phyloP scores from a whole-genome alignment of 345 rosid genomes.

The Populus deltoides region DNA sequence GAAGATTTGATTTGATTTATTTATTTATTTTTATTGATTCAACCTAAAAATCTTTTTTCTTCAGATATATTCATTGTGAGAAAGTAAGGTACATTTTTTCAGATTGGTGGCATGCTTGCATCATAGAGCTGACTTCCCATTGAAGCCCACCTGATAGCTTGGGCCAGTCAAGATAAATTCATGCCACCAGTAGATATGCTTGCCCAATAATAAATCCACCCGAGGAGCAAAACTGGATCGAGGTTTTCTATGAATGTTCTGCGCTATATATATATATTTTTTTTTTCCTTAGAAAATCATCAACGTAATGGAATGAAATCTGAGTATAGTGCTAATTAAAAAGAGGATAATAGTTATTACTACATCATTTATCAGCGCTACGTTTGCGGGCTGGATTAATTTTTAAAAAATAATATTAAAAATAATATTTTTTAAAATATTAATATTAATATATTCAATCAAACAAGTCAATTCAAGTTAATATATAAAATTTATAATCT shows the following conservation, averaged over 20 bases:
- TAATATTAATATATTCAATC: too few species aligned
- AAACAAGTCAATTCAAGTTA: accelerated
- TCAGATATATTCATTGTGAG: too few species aligned
- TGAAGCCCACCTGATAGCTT: background rate
- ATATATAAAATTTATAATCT: too few species aligned
- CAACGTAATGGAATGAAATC: too few species aligned
- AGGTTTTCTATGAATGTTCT: background rate
- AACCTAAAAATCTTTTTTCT: too few species aligned
- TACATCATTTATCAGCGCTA: too few species aligned
- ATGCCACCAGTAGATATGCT: background rate
- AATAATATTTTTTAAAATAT: too few species aligned
- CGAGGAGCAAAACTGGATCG: background rate
- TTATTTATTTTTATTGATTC: too few species aligned
- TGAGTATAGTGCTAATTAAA: background rate
- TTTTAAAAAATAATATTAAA: too few species aligned
- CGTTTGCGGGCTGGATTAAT: too few species aligned
- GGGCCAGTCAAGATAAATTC: background rate
- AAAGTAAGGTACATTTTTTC: too few species aligned
- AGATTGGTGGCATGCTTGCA: background rate
- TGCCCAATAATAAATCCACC: background rate
- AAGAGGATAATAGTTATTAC: background rate
- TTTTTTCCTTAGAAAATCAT: too few species aligned
- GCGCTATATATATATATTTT: background rate
- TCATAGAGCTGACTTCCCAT: background rate
- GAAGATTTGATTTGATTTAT: background rate